Percentiles rank a stretch among this genome's conserved stretches.
Evolutionary conservation across 768 basidiomycete genomes (phyloP).

Genomic region (Phylloporus sp.): DNA sequence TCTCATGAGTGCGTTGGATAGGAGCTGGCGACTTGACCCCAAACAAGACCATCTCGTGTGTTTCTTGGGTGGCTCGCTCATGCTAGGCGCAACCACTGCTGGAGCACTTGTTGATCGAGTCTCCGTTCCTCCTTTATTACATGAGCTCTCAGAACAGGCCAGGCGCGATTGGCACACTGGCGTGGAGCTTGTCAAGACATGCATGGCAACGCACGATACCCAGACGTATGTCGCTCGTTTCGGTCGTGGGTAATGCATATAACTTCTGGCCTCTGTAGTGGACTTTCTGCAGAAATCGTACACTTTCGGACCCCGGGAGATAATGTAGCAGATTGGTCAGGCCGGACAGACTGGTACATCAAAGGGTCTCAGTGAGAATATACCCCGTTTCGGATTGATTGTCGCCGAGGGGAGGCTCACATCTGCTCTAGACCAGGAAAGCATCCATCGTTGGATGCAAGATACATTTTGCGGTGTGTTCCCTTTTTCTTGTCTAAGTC

Average conservation of each 20-base stretch:
- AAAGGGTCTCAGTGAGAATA: constrained; percentile 62
- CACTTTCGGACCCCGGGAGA: constrained; percentile 72
- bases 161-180: constrained; percentile 80
- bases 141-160: constrained; percentile 56
- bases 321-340: constrained; percentile 40
- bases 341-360: constrained; percentile 79
- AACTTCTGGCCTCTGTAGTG: constrained; percentile 38
- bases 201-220: constrained; percentile 81
- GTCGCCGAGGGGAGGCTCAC: constrained; percentile 4
- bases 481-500: not conserved
- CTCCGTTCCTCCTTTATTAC: constrained; percentile 62
- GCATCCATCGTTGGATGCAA: constrained; percentile 65
- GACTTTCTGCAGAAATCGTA: constrained; percentile 84
- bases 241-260: not conserved
- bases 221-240: constrained; percentile 53
- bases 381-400: not conserved
- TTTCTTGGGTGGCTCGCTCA: constrained; percentile 88
- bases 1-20: constrained; percentile 25
- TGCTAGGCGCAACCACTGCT: constrained; percentile 78
- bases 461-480: constrained; percentile 81
- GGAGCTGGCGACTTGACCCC: constrained; percentile 68
- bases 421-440: constrained; percentile 18
- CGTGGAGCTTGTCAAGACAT: constrained; percentile 77
- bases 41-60: constrained; percentile 97
- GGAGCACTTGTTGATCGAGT: constrained; percentile 50